A percentile compares a stretch with the other conserved stretches of the same genome.
phyloP scores from a whole-genome alignment of 129 eudicot genomes.

The Daucus carota region DNA sequence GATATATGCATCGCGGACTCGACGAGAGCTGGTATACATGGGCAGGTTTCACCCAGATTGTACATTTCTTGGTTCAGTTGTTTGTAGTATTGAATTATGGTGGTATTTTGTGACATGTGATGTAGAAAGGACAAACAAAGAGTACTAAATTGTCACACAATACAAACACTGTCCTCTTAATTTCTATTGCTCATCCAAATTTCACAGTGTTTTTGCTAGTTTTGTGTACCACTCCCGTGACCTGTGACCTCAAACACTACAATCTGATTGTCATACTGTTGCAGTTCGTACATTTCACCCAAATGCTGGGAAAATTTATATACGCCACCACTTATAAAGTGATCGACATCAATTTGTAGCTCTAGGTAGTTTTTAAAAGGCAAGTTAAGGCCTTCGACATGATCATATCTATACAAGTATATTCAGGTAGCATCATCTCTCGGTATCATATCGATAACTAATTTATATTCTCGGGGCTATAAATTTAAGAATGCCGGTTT shows the following conservation, averaged over 20 bases:
- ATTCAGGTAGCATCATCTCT: neutral
- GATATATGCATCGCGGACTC: neutral
- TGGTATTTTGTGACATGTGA: conserved; percentile 14
- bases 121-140: conserved; percentile 5
- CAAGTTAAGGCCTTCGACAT: neutral
- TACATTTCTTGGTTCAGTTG: neutral
- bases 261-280: neutral
- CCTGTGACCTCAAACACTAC: conserved; percentile 3
- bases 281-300: conserved; percentile 2
- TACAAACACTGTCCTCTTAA: neutral
- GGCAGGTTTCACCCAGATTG: neutral
- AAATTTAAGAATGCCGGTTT: no score
- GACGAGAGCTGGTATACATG: neutral
- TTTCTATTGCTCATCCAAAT: conserved; percentile 4
- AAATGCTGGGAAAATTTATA: neutral
- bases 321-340: neutral
- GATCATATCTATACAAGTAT: neutral
- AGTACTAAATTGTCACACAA: conserved; percentile 9
- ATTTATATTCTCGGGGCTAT: neutral
- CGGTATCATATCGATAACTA: neutral
- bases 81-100: neutral
- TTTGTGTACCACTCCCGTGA: conserved; percentile 9
- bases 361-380: neutral
- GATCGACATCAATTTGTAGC: neutral
- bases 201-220: neutral